These are phyloP conservation scores for Leccinum uliginosum DNA, from an alignment of 768 basidiomycete genomes.

Conservation along the genomic window DNA sequence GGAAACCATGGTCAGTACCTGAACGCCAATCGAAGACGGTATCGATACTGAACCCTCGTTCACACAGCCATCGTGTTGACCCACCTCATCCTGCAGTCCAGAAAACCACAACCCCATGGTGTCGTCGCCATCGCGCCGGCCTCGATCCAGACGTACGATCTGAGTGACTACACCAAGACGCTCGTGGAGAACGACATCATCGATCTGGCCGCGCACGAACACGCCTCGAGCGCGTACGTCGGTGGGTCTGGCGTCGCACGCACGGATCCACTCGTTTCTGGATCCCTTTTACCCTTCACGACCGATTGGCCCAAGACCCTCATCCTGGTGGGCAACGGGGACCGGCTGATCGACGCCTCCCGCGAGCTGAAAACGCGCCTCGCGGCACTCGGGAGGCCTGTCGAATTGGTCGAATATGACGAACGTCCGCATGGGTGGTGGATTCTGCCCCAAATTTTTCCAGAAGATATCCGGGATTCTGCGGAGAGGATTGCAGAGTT, in stretches of 20 bases:
- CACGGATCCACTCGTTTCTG: constrained; percentile 19
- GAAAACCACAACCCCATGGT: constrained; percentile 43
- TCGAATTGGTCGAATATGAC: constrained; percentile 25
- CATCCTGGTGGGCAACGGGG: constrained; percentile 17
- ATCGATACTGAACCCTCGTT: background rate
- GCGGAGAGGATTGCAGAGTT: constrained; percentile 11
- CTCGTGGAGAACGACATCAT: constrained; percentile 1
- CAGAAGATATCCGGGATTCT: constrained; percentile 9
- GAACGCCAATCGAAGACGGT: background rate
- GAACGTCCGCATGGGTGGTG: constrained; percentile 22
- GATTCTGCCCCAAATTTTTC: constrained; percentile 14
- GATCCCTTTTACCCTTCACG: constrained; percentile 11
- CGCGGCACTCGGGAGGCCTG: background rate
- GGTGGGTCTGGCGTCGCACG: constrained; percentile 6
- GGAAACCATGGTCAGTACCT: constrained; percentile 20
- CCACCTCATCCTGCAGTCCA: constrained; percentile 47
- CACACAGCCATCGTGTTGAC: constrained; percentile 19
- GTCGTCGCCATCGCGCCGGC: constrained; percentile 54
- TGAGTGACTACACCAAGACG: constrained; percentile 3
- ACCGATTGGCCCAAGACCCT: constrained; percentile 20
- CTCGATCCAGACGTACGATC: constrained; percentile 3
- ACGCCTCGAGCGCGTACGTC: constrained; percentile 5
- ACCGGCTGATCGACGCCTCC: constrained; percentile 11
- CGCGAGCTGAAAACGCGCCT: constrained; percentile 11
- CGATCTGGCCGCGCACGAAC: background rate